Conservation (phyloP, 176 grass and related monocot genomes). For the Hyparrhenia diplandra region DNA sequence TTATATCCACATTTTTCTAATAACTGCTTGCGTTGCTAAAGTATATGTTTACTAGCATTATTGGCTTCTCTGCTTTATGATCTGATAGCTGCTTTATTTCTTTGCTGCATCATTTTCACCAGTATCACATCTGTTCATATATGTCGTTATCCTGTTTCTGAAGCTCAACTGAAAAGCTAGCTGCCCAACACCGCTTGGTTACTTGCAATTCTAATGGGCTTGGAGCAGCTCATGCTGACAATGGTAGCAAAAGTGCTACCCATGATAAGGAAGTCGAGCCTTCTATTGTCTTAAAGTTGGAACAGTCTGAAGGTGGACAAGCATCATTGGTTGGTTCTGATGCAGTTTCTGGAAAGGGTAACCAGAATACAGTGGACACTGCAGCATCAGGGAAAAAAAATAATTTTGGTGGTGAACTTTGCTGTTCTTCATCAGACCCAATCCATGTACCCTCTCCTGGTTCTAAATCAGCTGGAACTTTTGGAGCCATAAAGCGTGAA, state of each 20-base stretch:
- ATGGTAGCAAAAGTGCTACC: conserved; percentile 1
- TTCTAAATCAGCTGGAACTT: conserved; percentile 47
- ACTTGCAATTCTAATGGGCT: conserved; percentile 28
- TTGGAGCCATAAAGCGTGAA: conserved; percentile 71
- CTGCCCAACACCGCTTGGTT: conserved; percentile 22
- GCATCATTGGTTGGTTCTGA: conserved; percentile 13
- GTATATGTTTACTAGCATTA: conserved; percentile 13
- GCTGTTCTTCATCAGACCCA: conserved; percentile 73
- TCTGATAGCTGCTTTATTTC: conserved; percentile 11
- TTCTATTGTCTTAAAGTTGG: conserved; percentile 20
- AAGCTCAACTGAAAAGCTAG: conserved; percentile 53
- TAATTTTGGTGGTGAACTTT: conserved; percentile 43
- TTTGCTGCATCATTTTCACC: conserved; percentile 35
- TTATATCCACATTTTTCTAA: not conserved
- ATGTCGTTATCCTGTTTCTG: conserved; percentile 46
- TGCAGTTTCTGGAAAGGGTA: conserved; percentile 26
- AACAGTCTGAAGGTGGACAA: conserved; percentile 7
- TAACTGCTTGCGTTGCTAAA: not conserved
- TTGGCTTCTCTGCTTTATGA: not conserved
- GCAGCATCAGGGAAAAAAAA: conserved; percentile 24
- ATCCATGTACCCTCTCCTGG: conserved; percentile 65
- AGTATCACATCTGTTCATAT: conserved; percentile 50
- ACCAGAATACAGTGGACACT: conserved; percentile 16
- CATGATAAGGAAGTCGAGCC: conserved; percentile 33
- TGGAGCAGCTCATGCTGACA: conserved; percentile 29